A percentile compares a stretch with the other conserved stretches of the same genome.
These are phyloP conservation scores for Cryptosporidium sp. DNA, from an alignment of 169 alveolate genomes.

Conservation along the genomic window DNA sequence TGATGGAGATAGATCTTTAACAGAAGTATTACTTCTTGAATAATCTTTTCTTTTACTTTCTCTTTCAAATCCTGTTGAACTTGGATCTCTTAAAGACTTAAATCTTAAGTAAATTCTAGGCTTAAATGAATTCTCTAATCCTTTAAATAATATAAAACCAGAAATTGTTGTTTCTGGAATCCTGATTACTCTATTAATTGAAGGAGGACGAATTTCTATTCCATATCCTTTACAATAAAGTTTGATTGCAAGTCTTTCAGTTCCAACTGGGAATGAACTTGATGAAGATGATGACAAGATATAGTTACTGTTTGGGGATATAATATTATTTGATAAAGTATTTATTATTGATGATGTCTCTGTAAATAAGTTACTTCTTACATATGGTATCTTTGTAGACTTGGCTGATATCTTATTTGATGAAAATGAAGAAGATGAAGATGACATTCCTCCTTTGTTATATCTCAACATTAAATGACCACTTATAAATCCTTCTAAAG, in stretches of 20 bases:
- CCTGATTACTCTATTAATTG: conserved; percentile 41
- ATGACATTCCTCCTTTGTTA: conserved; percentile 28
- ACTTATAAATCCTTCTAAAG: conserved; percentile 60
- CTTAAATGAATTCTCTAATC: conserved; percentile 61
- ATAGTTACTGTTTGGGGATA: not conserved
- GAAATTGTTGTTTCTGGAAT: conserved; percentile 19
- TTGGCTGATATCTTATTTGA: not conserved
- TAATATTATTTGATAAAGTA: not conserved
- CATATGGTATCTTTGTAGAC: conserved; percentile 49
- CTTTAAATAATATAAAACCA: conserved; percentile 28
- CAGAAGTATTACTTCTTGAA: not conserved
- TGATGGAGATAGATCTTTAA: conserved; percentile 31
- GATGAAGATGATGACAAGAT: not conserved
- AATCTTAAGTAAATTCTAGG: conserved; percentile 40
- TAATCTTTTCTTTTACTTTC: not conserved
- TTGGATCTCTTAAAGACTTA: conserved; percentile 32
- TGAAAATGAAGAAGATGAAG: not conserved
- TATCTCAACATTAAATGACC: conserved; percentile 53
- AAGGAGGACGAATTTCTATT: conserved; percentile 58
- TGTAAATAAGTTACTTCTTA: conserved; percentile 20
- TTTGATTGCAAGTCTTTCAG: conserved; percentile 62
- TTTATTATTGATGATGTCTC: conserved; percentile 20
- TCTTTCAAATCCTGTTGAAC: not conserved
- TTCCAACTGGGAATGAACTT: conserved; percentile 33
- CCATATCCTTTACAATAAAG: conserved; percentile 72